A percentile compares a stretch with the other conserved stretches of the same genome.
phyloP scores from a whole-genome alignment of 2,329 filamentous ascomycete species.

The Blumeriella jaapii region DNA sequence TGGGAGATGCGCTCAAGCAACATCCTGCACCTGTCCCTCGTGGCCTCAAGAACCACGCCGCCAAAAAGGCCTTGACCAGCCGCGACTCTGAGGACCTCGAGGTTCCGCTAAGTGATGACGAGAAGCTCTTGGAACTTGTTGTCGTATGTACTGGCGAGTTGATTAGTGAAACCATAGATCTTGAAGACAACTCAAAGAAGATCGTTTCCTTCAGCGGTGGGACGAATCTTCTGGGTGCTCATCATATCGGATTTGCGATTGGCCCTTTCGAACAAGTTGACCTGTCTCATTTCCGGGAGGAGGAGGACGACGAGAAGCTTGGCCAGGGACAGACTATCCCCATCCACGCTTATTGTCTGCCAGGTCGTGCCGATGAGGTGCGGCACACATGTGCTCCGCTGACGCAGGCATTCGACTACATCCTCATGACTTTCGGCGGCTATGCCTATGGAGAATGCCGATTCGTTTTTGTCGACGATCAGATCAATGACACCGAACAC shows the following conservation, averaged over 20 bases:
- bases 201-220: conserved; percentile 75
- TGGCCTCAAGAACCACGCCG: conserved; percentile 14
- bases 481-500: conserved; percentile 61
- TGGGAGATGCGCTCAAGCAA: conserved; percentile 60
- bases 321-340: conserved; percentile 72
- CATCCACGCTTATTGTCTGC: conserved; percentile 84
- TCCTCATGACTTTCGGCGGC: conserved; percentile 76
- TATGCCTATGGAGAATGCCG: conserved; percentile 93
- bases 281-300: conserved; percentile 76
- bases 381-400: conserved; percentile 79
- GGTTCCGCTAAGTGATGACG: conserved; percentile 52
- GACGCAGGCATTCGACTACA: conserved; percentile 79
- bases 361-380: conserved; percentile 69
- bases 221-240: conserved; percentile 65
- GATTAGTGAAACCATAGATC: conserved; percentile 70
- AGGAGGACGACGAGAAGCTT: conserved; percentile 84
- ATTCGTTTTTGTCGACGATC: conserved; percentile 86
- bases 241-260: conserved; percentile 86
- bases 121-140: conserved; percentile 77
- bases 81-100: conserved; percentile 25
- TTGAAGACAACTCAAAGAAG: conserved; percentile 69
- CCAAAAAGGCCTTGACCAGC: conserved; percentile 23
- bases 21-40: conserved; percentile 32
- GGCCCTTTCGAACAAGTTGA: conserved; percentile 93
- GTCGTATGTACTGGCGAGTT: conserved; percentile 86